phyloP scores from a whole-genome alignment of 345 rosid species.

The Camelina hispida region DNA sequence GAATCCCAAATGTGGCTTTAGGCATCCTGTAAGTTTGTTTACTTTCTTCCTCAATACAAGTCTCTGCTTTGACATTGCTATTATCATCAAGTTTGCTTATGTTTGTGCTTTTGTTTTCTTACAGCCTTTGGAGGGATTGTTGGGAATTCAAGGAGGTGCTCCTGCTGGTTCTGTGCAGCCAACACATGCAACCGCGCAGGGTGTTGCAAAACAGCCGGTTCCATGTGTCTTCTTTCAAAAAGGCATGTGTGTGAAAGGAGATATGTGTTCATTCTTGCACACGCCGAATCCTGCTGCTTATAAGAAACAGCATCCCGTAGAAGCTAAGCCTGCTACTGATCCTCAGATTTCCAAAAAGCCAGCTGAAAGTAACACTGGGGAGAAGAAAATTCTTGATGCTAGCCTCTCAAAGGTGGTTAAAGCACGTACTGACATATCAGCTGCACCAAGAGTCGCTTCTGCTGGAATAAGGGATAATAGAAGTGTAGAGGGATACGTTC shows the following conservation, averaged over 20 bases:
- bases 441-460: constrained; percentile 44
- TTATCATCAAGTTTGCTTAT: constrained; percentile 22
- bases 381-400: constrained; percentile 44
- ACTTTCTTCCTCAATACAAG: neutral
- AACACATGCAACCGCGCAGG: constrained; percentile 39
- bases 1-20: constrained; percentile 90
- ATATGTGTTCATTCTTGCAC: constrained; percentile 81
- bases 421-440: constrained; percentile 44
- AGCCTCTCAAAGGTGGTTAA: constrained; percentile 44
- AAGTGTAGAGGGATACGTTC: constrained; percentile 47
- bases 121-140: constrained; percentile 92
- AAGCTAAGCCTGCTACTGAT: constrained; percentile 44
- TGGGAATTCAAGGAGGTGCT: constrained; percentile 63
- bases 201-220: constrained; percentile 63
- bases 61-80: constrained; percentile 12
- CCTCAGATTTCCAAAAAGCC: constrained; percentile 47
- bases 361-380: constrained; percentile 48
- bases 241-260: constrained; percentile 87
- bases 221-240: constrained; percentile 84
- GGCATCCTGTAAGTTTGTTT: constrained; percentile 91
- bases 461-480: constrained; percentile 44
- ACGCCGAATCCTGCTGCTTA: constrained; percentile 52
- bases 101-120: constrained; percentile 13
- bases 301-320: constrained; percentile 50
- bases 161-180: constrained; percentile 54